Base-by-base conservation (phyloP, 345 rosid genomes). In the Rhizophora mangle region DNA sequence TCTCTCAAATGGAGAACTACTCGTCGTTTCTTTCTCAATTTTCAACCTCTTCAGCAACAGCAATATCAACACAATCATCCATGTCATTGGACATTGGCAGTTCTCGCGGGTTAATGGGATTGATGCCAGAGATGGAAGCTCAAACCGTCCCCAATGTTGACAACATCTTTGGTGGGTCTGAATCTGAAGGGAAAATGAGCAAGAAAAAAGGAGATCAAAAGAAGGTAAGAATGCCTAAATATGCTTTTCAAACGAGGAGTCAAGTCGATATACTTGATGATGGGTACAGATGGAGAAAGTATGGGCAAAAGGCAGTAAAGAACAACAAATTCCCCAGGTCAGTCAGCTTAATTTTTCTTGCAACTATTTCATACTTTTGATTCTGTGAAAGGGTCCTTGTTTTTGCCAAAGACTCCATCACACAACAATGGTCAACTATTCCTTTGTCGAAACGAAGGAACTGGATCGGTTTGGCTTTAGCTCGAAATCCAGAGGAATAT, bases 261-360 rank as follows among this genome's bases (percentile, higher is more conserved):
- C 92, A 84, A 65, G 97, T 89, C 34, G 97, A 92, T 82, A 83
- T 92, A 30, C 93, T 92, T 46, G 97, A 92, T 73, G 97, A 92
- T 84, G 97, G 97, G 18, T 92, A 89, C 76, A 78, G 96, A 72
- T 92, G 97, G 96, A 84, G 97, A 72, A 92, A 92, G 65, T 92
- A 92, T 74, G 96, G 97, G 2, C 96, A 89, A 69, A 92, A 89
- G 43, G 92, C 96, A 4, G 94, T 92, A 32, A 92, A 92, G 80
- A 85, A 85, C 76, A 92, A 87, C 80, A 88, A 85, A 60, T 92
- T 85, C 65, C 96, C 97, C 59, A 88, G 97, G 97, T 82, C 15
- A 18, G 27, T 46, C 10, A 22, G 19, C 49, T 43, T 43, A 43
- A 43, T 36, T 56, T 56, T 20, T 32, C 30, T 1, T 55, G n/a